phyloP scores from a whole-genome alignment of 805 yeast species.

The Saccharomycopsis sp. region DNA sequence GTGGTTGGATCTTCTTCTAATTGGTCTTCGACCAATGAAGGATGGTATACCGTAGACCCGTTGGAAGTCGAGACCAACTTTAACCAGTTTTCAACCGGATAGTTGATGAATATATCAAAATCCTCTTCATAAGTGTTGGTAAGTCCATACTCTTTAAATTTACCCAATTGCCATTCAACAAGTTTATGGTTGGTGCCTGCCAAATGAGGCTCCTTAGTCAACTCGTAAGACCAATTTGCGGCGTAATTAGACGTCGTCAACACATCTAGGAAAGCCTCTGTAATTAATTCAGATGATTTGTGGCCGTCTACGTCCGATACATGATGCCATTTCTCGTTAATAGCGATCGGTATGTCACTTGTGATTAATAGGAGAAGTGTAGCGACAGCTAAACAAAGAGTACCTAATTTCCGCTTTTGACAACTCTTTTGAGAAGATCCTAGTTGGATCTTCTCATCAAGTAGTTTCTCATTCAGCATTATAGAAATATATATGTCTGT shows the following conservation, averaged over 20 bases:
- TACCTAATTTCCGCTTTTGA: not conserved
- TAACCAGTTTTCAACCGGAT: slow-evolving; percentile 52
- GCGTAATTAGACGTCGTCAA: slow-evolving; percentile 32
- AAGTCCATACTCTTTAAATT: slow-evolving; percentile 57
- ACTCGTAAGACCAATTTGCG: slow-evolving; percentile 46
- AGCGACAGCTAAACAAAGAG: not conserved
- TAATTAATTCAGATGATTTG: not conserved
- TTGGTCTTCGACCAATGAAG: slow-evolving; percentile 47
- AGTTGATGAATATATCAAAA: slow-evolving; percentile 57
- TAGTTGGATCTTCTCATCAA: not conserved
- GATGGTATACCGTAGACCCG: slow-evolving; percentile 37
- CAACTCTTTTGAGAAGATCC: not conserved
- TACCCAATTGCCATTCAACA: slow-evolving; percentile 52
- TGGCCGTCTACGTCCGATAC: not conserved
- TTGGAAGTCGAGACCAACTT: slow-evolving; percentile 31
- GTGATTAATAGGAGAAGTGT: not conserved
- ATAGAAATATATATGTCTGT: too few species aligned
- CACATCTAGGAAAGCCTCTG: slow-evolving; percentile 23
- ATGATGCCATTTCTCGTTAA: not conserved
- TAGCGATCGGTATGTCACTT: not conserved
- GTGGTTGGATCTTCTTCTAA: slow-evolving; percentile 45
- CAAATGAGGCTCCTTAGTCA: slow-evolving; percentile 49
- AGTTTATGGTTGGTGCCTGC: slow-evolving; percentile 47
- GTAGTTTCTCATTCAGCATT: not conserved
- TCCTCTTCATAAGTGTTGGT: slow-evolving; percentile 42